These are phyloP conservation scores for Backusella circina DNA, from an alignment of 192 early-diverging fungal genomes.

Conservation along the genomic window DNA sequence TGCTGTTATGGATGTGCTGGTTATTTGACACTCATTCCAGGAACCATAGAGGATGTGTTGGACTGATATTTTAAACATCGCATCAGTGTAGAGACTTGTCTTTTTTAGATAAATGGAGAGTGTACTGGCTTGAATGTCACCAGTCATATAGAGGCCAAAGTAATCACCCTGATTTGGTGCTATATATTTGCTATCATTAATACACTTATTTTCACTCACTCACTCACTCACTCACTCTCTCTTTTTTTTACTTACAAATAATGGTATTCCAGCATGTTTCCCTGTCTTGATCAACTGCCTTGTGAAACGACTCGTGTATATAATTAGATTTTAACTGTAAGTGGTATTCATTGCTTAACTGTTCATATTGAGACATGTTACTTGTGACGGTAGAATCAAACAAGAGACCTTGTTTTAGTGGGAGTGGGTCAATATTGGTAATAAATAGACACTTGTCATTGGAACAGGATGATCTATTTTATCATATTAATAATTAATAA, in stretches of 20 bases:
- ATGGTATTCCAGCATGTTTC: slow-evolving; percentile 52
- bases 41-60: slow-evolving; percentile 9
- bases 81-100: neutral
- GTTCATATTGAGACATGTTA: neutral
- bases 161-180: slow-evolving; percentile 41
- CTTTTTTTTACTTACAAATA: slow-evolving; percentile 23
- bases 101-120: neutral
- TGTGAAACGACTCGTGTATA: slow-evolving; percentile 42
- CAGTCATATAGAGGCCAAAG: slow-evolving; percentile 47
- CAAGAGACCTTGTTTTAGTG: slow-evolving; percentile 32
- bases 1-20: too few species aligned
- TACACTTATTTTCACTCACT: too few species aligned
- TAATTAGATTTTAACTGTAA: slow-evolving; percentile 12
- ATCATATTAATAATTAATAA: neutral
- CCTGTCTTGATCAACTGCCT: slow-evolving; percentile 48
- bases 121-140: slow-evolving; percentile 4
- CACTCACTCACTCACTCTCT: too few species aligned
- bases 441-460: slow-evolving; percentile 56
- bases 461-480: slow-evolving; percentile 41
- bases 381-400: slow-evolving; percentile 34
- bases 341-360: neutral
- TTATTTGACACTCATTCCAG: neutral
- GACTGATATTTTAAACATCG: slow-evolving; percentile 8
- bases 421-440: slow-evolving; percentile 51
- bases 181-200: too few species aligned